A percentile compares a stretch with the other conserved stretches of the same genome.
These are phyloP conservation scores for Magnaporthiopsis rhizophila DNA, from an alignment of 2,329 filamentous ascomycete species.

Conservation along the genomic window DNA sequence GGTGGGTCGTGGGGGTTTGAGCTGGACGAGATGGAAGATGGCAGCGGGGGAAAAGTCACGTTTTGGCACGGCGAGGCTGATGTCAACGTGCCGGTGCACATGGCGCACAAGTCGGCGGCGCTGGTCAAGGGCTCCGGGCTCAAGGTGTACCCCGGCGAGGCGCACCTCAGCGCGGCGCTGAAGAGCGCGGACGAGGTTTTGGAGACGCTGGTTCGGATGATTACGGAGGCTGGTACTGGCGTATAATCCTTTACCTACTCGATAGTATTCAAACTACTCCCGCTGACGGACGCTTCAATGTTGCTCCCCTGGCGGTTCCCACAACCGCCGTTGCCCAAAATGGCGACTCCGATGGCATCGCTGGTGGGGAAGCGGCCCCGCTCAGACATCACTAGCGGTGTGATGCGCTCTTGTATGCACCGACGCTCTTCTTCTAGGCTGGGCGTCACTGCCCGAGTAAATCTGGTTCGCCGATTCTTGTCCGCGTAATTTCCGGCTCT, in stretches of 20 bases:
- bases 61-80: slow-evolving; percentile 18
- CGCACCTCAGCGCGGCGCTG: slow-evolving; percentile 14
- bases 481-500: too few relatives aligned
- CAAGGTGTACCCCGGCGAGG: slow-evolving; percentile 12
- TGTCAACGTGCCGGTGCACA: slow-evolving; percentile 16
- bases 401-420: too few relatives aligned
- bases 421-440: too few relatives aligned
- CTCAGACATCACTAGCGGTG: too few relatives aligned
- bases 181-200: slow-evolving; percentile 14
- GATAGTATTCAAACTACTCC: too few relatives aligned
- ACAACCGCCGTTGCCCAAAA: not conserved
- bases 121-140: slow-evolving; percentile 14
- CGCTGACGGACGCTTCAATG: too few relatives aligned
- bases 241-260: not conserved
- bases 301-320: too few relatives aligned
- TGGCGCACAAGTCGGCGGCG: slow-evolving; percentile 15
- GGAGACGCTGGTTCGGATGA: not conserved
- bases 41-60: slow-evolving; percentile 8
- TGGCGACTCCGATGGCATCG: not conserved
- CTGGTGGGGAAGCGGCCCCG: too few relatives aligned
- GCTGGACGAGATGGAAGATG: slow-evolving; percentile 13
- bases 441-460: too few relatives aligned
- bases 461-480: too few relatives aligned
- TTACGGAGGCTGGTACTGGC: too few relatives aligned
- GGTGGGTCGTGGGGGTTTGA: slow-evolving; percentile 16